A percentile compares a stretch with the other conserved stretches of the same genome.
These are phyloP conservation scores for Fonsecaea nubica DNA, from an alignment of 2,329 filamentous ascomycete genomes.

Conservation along the genomic window DNA sequence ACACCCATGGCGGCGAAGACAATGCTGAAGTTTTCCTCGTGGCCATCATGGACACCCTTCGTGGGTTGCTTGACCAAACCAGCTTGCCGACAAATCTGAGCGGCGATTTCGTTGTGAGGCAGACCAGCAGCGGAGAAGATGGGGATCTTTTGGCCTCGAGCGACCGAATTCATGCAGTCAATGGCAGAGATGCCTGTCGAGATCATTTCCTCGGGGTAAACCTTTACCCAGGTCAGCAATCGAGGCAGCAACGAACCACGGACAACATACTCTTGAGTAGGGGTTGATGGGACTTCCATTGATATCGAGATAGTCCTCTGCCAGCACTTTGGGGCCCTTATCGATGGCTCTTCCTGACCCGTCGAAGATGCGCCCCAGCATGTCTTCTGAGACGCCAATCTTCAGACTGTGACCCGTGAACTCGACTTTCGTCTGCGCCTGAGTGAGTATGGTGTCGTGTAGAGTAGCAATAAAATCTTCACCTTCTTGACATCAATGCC, in stretches of 20 bases:
- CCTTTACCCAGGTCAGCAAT: constrained; percentile 58
- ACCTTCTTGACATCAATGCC: constrained; percentile 99
- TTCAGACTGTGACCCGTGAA: constrained; percentile 97
- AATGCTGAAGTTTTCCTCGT: constrained; percentile 99
- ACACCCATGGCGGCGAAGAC: constrained; percentile 99
- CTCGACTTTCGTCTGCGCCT: constrained; percentile 86
- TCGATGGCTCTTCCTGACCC: constrained; percentile 97
- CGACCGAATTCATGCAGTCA: constrained; percentile 97
- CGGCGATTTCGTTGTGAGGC: constrained; percentile 98
- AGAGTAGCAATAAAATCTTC: constrained; percentile 40
- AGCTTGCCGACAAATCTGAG: constrained; percentile 97
- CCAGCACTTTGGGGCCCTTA: constrained; percentile 97
- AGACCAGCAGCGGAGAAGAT: constrained; percentile 99
- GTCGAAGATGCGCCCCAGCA: constrained; percentile 98
- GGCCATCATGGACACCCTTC: constrained; percentile 94
- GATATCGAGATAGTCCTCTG: constrained; percentile 98
- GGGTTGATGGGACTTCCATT: constrained; percentile 99
- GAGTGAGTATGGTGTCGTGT: constrained; percentile 37
- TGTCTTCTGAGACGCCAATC: constrained; percentile 98
- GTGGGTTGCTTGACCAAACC: constrained; percentile 89
- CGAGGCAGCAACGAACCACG: background rate
- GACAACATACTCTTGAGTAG: constrained; percentile 78
- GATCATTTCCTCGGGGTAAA: constrained; percentile 99
- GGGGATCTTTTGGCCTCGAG: constrained; percentile 98
- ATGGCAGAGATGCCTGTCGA: constrained; percentile 99